phyloP scores from a whole-genome alignment of 2,329 filamentous ascomycete genomes.

The Colletotrichum noveboracense region DNA sequence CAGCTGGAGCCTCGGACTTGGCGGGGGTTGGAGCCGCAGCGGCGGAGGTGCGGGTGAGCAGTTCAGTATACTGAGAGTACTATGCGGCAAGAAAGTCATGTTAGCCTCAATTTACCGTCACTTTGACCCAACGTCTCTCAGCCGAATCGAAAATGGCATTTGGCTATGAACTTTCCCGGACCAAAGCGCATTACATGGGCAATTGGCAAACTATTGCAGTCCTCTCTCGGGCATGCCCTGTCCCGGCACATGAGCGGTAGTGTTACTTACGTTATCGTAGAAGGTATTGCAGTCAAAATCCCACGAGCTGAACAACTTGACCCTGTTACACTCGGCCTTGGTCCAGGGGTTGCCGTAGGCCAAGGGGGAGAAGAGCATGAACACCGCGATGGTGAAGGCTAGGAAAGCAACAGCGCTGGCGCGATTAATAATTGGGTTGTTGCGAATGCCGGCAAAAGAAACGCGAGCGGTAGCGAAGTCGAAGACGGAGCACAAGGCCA shows the following conservation, averaged over 20 bases:
- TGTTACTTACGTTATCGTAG: conserved; percentile 76
- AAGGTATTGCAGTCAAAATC: conserved; percentile 99
- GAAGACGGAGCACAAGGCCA: conserved; percentile 86
- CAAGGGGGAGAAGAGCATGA: conserved; percentile 85
- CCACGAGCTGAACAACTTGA: conserved; percentile 89
- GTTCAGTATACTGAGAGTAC: conserved; percentile 19
- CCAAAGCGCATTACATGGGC: neutral
- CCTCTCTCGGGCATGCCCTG: conserved; percentile 36
- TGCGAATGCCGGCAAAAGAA: conserved; percentile 67
- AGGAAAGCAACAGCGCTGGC: conserved; percentile 77
- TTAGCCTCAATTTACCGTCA: neutral
- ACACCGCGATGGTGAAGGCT: conserved; percentile 74
- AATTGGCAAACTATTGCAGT: neutral
- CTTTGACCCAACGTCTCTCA: neutral
- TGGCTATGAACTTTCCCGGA: conserved; percentile 4
- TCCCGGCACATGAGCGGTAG: conserved; percentile 38
- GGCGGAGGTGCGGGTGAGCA: conserved; percentile 2
- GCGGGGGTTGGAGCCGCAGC: neutral
- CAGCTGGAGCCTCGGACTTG: conserved; percentile 14
- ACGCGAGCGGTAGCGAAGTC: conserved; percentile 84
- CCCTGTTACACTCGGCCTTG: conserved; percentile 80
- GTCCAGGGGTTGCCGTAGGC: conserved; percentile 97
- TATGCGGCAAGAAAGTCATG: neutral
- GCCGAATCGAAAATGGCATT: conserved; percentile 6
- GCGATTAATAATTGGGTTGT: conserved; percentile 76